Base-by-base conservation (phyloP, 371 early-diverging fungal genomes). In the Rhizopus microsporus region DNA sequence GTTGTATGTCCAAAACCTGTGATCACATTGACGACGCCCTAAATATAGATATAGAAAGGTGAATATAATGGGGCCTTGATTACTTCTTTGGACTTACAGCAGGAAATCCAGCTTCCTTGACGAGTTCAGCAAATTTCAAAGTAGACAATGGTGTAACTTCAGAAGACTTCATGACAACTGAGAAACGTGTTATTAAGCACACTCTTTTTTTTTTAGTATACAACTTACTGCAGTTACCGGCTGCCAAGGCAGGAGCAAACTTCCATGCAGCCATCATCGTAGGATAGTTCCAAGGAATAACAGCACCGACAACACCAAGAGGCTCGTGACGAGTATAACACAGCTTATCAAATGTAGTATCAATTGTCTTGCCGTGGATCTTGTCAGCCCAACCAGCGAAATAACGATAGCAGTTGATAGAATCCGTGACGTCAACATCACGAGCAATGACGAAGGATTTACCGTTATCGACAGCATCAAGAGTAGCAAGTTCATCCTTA, bases 381-480 rank as follows among this genome's bases (percentile, higher is more conserved):
- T 67, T 67, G 16, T 67, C 68, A n/a, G 92, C 86, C 67, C 85
- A 88, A 7, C 92, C 92, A 7, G 92, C 92, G 76, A 85, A 93
- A 66, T 89, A 89, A 55, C 88, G 80, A 73, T 83, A 88, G 52
- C 83, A 84, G 16, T 81, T 87, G 59, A 91, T 82, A 9, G 85
- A 73, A 43, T 75, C 81, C 0, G 77, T 76, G 4, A 89, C 77
- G 65, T 94, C 94, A 4, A 74, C 78, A 60, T 80, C 81, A 47
- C 72, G 67, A 47, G 89, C 85, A 49, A 84, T 74, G n/a, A 55
- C 54, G 49, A 90, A 75, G 1, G 93, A 78, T 69, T 96, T 96
- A 15, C 96, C 96, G 30, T 88, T 91, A 67, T 94, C 90, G 31
- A 86, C 63, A 43, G 93, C 88, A 69, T 95, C 97, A 34, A 95